Conservation (phyloP, 2,329 filamentous ascomycete genomes). For the Aspergillus latus region DNA sequence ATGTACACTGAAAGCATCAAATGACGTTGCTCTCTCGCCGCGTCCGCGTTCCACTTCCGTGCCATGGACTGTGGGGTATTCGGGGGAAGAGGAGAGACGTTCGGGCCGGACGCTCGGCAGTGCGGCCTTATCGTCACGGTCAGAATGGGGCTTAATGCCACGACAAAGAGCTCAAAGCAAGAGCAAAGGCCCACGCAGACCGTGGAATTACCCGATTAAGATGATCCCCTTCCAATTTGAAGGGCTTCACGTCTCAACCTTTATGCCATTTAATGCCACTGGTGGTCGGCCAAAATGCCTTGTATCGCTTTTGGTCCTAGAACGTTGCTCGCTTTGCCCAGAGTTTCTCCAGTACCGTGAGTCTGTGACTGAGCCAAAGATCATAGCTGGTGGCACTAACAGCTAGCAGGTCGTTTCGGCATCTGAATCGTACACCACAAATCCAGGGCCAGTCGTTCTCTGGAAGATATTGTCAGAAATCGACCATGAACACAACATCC, state of each 20-base stretch:
- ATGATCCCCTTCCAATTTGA: background rate
- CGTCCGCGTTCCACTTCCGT: conserved; percentile 5
- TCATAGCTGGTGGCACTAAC: background rate
- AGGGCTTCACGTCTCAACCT: background rate
- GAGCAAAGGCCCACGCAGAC: background rate
- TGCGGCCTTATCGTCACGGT: conserved; percentile 17
- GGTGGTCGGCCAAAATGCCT: background rate
- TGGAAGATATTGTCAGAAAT: conserved; percentile 2
- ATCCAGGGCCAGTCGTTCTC: background rate
- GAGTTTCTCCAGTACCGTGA: background rate
- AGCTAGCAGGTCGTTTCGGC: background rate
- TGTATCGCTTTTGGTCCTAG: background rate
- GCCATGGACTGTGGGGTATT: conserved; percentile 15
- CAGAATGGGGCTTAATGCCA: background rate
- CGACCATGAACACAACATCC: conserved; percentile 21
- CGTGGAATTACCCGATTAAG: conserved; percentile 14
- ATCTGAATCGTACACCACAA: background rate
- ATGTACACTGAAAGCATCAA: background rate
- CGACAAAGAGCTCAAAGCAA: no score
- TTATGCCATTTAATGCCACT: background rate
- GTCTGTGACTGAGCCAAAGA: background rate
- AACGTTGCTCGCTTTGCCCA: background rate
- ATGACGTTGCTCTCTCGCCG: background rate
- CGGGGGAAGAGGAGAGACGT: conserved; percentile 12
- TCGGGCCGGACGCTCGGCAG: conserved; percentile 23